A percentile compares a stretch with the other conserved stretches of the same genome.
These are phyloP conservation scores for Amesomyces nigricolor DNA, from an alignment of 2,329 filamentous ascomycete species.

Conservation along the genomic window DNA sequence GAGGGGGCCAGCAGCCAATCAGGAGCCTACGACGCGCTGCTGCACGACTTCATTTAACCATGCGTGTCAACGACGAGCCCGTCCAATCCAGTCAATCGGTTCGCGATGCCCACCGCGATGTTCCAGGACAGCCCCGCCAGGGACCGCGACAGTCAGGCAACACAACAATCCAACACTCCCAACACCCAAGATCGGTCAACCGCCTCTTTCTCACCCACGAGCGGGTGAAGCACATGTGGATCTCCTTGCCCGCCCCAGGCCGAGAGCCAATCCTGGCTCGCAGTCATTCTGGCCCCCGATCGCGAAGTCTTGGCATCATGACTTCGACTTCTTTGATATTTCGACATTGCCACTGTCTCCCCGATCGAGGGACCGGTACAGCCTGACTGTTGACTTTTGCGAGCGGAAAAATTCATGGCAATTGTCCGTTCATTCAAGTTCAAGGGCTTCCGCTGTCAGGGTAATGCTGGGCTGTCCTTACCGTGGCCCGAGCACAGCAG, in stretches of 20 bases:
- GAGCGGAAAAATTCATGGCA: too few relatives aligned
- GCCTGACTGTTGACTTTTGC: too few relatives aligned
- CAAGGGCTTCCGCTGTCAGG: background rate
- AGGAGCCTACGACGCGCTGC: constrained; percentile 32
- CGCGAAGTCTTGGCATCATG: background rate
- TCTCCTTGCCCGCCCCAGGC: background rate
- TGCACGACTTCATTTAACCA: constrained; percentile 37
- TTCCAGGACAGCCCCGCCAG: constrained; percentile 15
- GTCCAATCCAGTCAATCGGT: constrained; percentile 21
- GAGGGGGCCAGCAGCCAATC: constrained; percentile 31
- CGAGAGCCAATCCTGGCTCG: background rate
- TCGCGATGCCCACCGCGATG: constrained; percentile 10
- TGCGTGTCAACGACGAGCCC: constrained; percentile 33
- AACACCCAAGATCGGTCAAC: constrained; percentile 7
- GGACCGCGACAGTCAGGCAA: background rate
- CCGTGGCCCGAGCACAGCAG: background rate
- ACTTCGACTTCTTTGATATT: too few relatives aligned
- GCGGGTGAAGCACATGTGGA: background rate
- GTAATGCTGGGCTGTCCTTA: too few relatives aligned
- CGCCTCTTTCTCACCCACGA: background rate
- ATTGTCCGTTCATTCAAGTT: background rate
- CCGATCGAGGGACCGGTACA: too few relatives aligned
- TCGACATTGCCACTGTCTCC: background rate
- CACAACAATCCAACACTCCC: constrained; percentile 3
- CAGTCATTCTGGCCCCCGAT: background rate